Percentiles rank a stretch among this genome's conserved stretches.
Evolutionary conservation across 2,329 filamentous ascomycete species (phyloP).

Genomic region (Pleomassaria siparia): DNA sequence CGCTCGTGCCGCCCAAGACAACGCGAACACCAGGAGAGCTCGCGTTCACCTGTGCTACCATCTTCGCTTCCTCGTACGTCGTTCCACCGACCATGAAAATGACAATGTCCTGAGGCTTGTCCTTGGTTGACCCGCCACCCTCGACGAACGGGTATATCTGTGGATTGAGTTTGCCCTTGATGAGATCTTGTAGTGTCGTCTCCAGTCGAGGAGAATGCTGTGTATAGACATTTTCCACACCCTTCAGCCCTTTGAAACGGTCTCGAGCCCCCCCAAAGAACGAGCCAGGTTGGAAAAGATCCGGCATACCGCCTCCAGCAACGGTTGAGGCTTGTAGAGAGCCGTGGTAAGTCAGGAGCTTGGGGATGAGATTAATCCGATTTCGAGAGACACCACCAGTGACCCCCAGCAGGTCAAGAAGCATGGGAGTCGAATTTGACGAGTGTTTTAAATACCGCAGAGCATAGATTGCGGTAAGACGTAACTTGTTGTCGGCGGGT

Average conservation of each 20-base stretch:
- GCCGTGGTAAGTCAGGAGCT: constrained; percentile 80
- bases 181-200: constrained; percentile 83
- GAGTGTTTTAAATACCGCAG: constrained; percentile 87
- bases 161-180: constrained; percentile 86
- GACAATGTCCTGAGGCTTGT: constrained; percentile 95
- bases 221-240: constrained; percentile 98
- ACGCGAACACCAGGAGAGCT: constrained; percentile 85
- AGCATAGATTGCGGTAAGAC: constrained; percentile 90
- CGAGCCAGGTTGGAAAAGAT: constrained; percentile 83
- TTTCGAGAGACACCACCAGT: constrained; percentile 78
- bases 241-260: constrained; percentile 91
- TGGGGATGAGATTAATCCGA: constrained; percentile 76
- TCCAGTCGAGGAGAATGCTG: constrained; percentile 92
- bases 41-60: constrained; percentile 91
- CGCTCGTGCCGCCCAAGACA: constrained; percentile 81
- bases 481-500: constrained; percentile 79
- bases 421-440: constrained; percentile 77
- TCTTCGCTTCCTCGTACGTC: constrained; percentile 97
- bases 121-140: constrained; percentile 78
- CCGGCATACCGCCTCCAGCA: constrained; percentile 77
- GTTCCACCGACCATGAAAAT: constrained; percentile 92
- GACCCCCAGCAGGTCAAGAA: constrained; percentile 82
- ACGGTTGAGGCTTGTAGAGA: constrained; percentile 72
- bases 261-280: constrained; percentile 88
- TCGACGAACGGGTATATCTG: constrained; percentile 93